A percentile compares a stretch with the other conserved stretches of the same genome.
phyloP scores from a whole-genome alignment of 768 basidiomycete species.

The Pleurotus salmoneostramineus region DNA sequence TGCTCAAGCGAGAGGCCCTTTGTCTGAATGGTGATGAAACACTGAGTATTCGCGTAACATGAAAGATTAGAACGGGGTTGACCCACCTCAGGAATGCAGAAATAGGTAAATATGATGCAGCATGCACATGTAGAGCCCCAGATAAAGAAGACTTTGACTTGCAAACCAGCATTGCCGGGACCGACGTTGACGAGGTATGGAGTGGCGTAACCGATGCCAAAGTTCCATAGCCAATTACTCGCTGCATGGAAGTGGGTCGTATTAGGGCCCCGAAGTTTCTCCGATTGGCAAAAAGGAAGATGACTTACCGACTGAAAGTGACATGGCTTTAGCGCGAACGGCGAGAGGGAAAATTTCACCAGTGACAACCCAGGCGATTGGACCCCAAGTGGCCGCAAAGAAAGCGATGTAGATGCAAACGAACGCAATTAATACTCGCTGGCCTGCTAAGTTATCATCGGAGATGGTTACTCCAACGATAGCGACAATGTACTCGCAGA shows the following conservation, averaged over 20 bases:
- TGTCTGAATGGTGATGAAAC: slow-evolving; percentile 30
- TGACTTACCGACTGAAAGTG: slow-evolving; percentile 65
- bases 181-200: slow-evolving; percentile 56
- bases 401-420: slow-evolving; percentile 52
- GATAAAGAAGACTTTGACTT: slow-evolving; percentile 82
- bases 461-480: slow-evolving; percentile 48
- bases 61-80: neutral
- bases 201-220: slow-evolving; percentile 49
- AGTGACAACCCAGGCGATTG: slow-evolving; percentile 60
- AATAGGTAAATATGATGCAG: slow-evolving; percentile 74
- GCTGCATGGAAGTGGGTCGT: neutral
- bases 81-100: slow-evolving; percentile 68
- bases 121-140: slow-evolving; percentile 69
- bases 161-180: slow-evolving; percentile 45
- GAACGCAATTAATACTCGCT: slow-evolving; percentile 59
- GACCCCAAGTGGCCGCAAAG: slow-evolving; percentile 68
- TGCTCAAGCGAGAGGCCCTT: slow-evolving; percentile 85
- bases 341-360: slow-evolving; percentile 84
- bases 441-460: slow-evolving; percentile 42
- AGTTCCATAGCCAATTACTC: slow-evolving; percentile 67
- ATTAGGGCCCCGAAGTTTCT: neutral
- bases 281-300: slow-evolving; percentile 26
- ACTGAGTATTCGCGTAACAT: neutral
- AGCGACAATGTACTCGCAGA: slow-evolving; percentile 77
- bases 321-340: slow-evolving; percentile 81